Evolutionary conservation across 805 yeast genomes (phyloP).

Genomic region (Candida parachauliodes): DNA sequence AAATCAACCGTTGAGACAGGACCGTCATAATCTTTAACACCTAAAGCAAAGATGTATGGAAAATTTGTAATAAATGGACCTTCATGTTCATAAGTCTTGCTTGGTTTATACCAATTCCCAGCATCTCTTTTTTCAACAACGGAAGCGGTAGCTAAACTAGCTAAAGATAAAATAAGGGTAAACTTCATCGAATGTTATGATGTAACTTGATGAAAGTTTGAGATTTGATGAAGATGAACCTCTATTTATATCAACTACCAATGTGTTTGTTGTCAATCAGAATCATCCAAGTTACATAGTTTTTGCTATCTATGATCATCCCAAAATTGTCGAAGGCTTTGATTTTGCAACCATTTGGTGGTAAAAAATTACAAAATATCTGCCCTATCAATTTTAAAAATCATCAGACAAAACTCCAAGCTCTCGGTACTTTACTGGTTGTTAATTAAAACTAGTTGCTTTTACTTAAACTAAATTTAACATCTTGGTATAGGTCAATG

Average conservation of each 20-base stretch:
- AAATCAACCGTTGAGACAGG: background rate
- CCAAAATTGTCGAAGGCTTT: too few species aligned
- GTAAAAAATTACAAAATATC: background rate
- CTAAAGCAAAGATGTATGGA: background rate
- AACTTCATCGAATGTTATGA: too few species aligned
- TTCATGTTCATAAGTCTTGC: background rate
- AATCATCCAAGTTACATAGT: too few species aligned
- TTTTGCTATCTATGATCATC: too few species aligned
- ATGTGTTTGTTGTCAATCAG: background rate
- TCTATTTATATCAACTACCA: background rate
- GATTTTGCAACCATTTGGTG: background rate
- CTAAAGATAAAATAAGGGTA: background rate
- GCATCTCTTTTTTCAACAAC: slow-evolving; percentile 4
- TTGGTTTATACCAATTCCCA: background rate
- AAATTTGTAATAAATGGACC: background rate
- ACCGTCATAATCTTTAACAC: background rate
- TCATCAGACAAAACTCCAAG: too few species aligned
- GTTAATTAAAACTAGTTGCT: too few species aligned
- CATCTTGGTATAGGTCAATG: too few species aligned
- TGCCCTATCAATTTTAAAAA: too few species aligned
- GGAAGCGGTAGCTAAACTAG: background rate
- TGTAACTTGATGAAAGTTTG: background rate
- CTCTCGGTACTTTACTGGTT: too few species aligned
- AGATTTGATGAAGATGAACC: background rate
- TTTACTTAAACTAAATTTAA: too few species aligned